Conservation (phyloP, 306 rosid genomes). For the Ceratonia siliqua region DNA sequence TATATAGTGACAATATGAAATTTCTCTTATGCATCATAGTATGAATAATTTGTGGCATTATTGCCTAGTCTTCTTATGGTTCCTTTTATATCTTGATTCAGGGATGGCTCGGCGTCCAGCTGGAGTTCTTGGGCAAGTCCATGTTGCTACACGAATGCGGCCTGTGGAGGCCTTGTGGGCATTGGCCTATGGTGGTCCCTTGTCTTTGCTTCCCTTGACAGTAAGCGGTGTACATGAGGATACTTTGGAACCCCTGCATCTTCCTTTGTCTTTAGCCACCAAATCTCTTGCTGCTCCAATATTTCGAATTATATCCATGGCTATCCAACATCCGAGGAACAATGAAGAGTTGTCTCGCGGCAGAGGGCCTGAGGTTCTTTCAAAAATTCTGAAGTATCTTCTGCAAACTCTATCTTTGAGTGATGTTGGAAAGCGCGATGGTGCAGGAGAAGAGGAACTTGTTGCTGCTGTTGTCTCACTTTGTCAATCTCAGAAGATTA, state of each 20-base stretch:
- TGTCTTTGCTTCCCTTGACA: slow-evolving; percentile 92
- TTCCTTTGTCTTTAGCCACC: slow-evolving; percentile 70
- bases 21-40: slow-evolving; percentile 27
- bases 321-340: slow-evolving; percentile 80
- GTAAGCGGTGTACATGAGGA: slow-evolving; percentile 66
- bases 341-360: slow-evolving; percentile 79
- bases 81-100: slow-evolving; percentile 45
- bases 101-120: slow-evolving; percentile 93
- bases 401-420: slow-evolving; percentile 74
- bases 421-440: slow-evolving; percentile 63
- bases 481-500: slow-evolving; percentile 81
- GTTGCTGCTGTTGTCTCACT: slow-evolving; percentile 88
- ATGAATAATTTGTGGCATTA: slow-evolving; percentile 29
- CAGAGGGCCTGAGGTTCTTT: slow-evolving; percentile 96
- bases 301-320: slow-evolving; percentile 57
- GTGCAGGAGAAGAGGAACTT: slow-evolving; percentile 91
- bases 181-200: slow-evolving; percentile 90
- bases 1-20: slow-evolving; percentile 13
- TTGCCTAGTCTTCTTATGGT: slow-evolving; percentile 34
- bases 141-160: slow-evolving; percentile 82
- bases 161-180: slow-evolving; percentile 95
- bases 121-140: slow-evolving; percentile 97
- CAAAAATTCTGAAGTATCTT: slow-evolving; percentile 87
- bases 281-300: slow-evolving; percentile 58
- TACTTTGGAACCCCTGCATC: slow-evolving; percentile 72